These are phyloP conservation scores for Fusarium robinianum DNA, from an alignment of 2,329 filamentous ascomycete genomes.

Conservation along the genomic window DNA sequence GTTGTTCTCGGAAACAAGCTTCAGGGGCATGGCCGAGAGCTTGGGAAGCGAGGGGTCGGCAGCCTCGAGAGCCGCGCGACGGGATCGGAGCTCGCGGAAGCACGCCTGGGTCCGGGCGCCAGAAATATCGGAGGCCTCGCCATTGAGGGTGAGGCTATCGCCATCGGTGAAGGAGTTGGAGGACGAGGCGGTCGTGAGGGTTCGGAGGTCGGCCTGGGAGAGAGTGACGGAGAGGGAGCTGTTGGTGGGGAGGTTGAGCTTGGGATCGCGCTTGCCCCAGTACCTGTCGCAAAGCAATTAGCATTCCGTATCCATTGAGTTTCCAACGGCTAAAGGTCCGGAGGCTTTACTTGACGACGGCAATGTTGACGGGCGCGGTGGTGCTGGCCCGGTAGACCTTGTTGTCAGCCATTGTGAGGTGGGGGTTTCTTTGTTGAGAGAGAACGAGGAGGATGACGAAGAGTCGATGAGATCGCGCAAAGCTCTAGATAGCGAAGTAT, in stretches of 20 bases:
- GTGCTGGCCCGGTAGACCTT: constrained; percentile 89
- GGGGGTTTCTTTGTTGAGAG: constrained; percentile 12
- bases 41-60: constrained; percentile 76
- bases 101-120: constrained; percentile 93
- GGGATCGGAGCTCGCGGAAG: constrained; percentile 79
- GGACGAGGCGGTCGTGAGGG: constrained; percentile 93
- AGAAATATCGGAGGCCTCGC: constrained; percentile 78
- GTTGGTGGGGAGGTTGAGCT: constrained; percentile 96
- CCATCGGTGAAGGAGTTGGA: constrained; percentile 68
- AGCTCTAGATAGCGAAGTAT: no score
- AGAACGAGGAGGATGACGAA: neutral
- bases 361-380: constrained; percentile 96
- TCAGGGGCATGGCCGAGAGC: constrained; percentile 75
- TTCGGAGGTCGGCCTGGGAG: constrained; percentile 89
- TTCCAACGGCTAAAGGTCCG: no score
- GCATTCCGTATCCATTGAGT: no score
- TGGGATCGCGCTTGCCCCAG: constrained; percentile 96
- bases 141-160: constrained; percentile 83
- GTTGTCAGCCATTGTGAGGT: constrained; percentile 50
- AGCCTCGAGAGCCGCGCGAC: constrained; percentile 76
- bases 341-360: constrained; percentile 97
- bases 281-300: constrained; percentile 49
- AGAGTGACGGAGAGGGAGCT: constrained; percentile 96
- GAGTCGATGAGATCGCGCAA: neutral
- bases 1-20: constrained; percentile 95